Conservation (phyloP, 768 basidiomycete species). For the Rhizopogon vulgaris region DNA sequence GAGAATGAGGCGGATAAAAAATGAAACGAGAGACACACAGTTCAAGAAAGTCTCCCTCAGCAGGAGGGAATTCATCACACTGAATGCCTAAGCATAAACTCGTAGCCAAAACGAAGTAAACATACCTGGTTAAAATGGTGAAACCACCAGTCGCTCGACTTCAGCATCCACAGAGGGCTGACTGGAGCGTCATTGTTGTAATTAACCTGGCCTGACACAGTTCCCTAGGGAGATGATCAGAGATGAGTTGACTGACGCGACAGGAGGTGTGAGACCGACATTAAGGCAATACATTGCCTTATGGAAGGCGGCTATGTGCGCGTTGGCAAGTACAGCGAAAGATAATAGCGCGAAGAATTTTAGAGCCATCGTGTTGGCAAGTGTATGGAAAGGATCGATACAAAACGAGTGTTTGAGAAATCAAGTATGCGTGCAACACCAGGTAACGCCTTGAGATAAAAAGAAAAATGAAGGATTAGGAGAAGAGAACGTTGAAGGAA, state of each 20-base stretch:
- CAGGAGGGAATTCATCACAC: conserved; percentile 43
- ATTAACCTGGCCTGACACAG: conserved; percentile 19
- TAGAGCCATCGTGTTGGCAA: neutral
- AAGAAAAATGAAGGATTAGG: neutral
- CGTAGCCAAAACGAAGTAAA: conserved; percentile 15
- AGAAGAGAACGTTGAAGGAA: neutral
- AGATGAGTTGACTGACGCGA: neutral
- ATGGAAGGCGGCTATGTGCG: conserved; percentile 38
- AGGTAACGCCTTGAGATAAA: neutral
- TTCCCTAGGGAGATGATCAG: conserved; percentile 20
- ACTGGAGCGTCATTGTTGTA: conserved; percentile 35
- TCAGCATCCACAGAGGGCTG: conserved; percentile 37
- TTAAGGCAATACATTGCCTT: conserved; percentile 43
- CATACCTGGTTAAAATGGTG: conserved; percentile 14
- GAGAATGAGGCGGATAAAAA: neutral
- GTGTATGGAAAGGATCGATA: neutral
- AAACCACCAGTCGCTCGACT: conserved; percentile 38
- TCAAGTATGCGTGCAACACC: neutral
- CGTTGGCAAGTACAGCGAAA: conserved; percentile 17
- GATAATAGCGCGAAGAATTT: neutral
- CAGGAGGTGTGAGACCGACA: conserved; percentile 16
- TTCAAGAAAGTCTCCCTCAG: conserved; percentile 36
- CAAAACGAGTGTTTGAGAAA: neutral
- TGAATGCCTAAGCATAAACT: conserved; percentile 31
- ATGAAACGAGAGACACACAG: conserved; percentile 21